Conservation (phyloP, 108 stramenopile genomes). For the Skeletonema menzelii region DNA sequence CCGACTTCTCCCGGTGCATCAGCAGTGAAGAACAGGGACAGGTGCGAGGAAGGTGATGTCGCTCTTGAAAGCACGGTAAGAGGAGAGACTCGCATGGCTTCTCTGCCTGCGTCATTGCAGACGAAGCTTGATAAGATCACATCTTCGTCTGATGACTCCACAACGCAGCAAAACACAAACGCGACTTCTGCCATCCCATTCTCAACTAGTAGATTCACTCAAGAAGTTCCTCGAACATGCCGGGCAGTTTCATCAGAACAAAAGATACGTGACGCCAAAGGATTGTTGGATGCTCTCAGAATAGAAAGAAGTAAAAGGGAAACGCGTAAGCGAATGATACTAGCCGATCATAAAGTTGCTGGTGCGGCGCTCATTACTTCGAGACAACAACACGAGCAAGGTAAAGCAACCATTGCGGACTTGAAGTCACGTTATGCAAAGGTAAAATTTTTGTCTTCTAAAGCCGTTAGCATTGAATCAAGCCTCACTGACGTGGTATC, state of each 20-base stretch:
- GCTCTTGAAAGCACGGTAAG: not conserved
- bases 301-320: slow-evolving; percentile 33
- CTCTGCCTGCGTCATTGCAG: slow-evolving; percentile 1
- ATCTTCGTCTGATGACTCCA: not conserved
- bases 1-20: not conserved
- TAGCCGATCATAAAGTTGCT: not conserved
- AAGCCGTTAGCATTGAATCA: slow-evolving; percentile 15
- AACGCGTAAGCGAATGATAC: not conserved
- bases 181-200: slow-evolving; percentile 3
- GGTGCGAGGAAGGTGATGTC: slow-evolving; percentile 5
- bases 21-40: slow-evolving; percentile 1
- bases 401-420: not conserved
- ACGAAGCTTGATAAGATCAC: slow-evolving; percentile 28
- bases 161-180: slow-evolving; percentile 9
- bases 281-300: slow-evolving; percentile 34
- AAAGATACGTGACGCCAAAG: slow-evolving; percentile 21
- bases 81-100: not conserved
- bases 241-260: not conserved
- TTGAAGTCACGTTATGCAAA: slow-evolving; percentile 7
- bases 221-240: not conserved
- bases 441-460: slow-evolving; percentile 9
- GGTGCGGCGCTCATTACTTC: not conserved
- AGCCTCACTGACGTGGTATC: slow-evolving; percentile 22
- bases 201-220: not conserved
- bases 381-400: not conserved